These are phyloP conservation scores for Clavulina sp. DNA, from an alignment of 768 basidiomycete genomes.

Conservation along the genomic window DNA sequence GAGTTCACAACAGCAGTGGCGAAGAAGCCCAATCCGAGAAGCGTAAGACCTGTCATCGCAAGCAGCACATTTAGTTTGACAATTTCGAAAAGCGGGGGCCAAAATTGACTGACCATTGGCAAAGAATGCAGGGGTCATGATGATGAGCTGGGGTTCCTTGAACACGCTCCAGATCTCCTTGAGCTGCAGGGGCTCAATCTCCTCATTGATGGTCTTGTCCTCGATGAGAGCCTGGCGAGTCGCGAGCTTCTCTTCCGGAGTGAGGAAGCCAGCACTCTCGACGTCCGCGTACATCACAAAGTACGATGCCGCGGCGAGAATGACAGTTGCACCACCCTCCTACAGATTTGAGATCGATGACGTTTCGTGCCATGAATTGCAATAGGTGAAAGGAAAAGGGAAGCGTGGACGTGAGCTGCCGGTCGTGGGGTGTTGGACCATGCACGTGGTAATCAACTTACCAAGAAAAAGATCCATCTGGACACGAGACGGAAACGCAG, in stretches of 20 bases:
- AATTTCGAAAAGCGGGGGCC: too few relatives aligned
- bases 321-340: neutral
- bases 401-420: too few relatives aligned
- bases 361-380: too few relatives aligned
- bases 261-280: neutral
- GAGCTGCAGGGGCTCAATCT: neutral
- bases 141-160: neutral
- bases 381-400: too few relatives aligned
- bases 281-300: neutral
- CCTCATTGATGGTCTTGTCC: neutral
- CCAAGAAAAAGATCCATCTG: too few relatives aligned
- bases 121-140: neutral
- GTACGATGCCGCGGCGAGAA: neutral
- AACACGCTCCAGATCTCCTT: neutral
- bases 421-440: too few relatives aligned
- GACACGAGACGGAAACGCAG: too few relatives aligned
- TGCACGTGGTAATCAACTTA: too few relatives aligned
- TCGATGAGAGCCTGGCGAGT: neutral
- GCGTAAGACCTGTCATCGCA: too few relatives aligned
- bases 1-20: constrained; percentile 8
- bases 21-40: constrained; percentile 7
- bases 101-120: neutral
- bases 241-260: neutral
- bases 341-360: too few relatives aligned
- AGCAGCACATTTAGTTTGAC: too few relatives aligned